These are phyloP conservation scores for Pyrus bretschneideri DNA, from an alignment of 306 rosid genomes.

Conservation along the genomic window DNA sequence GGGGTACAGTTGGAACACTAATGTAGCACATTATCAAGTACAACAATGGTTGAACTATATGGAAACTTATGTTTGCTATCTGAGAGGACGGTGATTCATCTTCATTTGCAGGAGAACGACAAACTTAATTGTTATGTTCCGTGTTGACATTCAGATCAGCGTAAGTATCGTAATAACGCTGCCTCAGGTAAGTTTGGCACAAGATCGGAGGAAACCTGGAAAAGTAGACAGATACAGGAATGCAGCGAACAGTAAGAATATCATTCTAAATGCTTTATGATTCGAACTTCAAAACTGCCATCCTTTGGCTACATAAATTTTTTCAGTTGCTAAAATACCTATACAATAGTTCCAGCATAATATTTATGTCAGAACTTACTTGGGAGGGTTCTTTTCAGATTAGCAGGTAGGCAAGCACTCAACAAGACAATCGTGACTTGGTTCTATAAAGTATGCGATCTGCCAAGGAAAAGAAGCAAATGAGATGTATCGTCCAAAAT, in stretches of 20 bases:
- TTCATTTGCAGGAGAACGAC: not conserved
- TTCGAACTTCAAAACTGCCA: not conserved
- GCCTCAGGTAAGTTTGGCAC: constrained; percentile 50
- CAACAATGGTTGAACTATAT: not conserved
- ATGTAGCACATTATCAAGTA: not conserved
- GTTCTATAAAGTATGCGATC: constrained; percentile 86
- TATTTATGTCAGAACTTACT: constrained; percentile 39
- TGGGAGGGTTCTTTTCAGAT: constrained; percentile 74
- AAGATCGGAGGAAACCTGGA: constrained; percentile 70
- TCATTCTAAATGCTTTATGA: not conserved
- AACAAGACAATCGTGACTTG: constrained; percentile 72
- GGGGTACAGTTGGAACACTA: not conserved
- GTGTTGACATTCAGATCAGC: constrained; percentile 43
- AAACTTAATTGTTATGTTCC: constrained; percentile 21
- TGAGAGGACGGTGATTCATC: not conserved
- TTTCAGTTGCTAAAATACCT: not conserved
- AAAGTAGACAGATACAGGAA: not conserved
- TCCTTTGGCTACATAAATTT: not conserved
- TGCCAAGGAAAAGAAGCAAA: constrained; percentile 28
- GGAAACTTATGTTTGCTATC: not conserved
- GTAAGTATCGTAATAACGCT: constrained; percentile 70
- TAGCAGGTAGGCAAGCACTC: constrained; percentile 89
- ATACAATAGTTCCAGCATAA: not conserved
- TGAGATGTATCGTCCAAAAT: not conserved
- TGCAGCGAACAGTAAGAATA: not conserved